Base-by-base conservation (phyloP, 164 flowering plant genomes). In the Pachysandra terminalis region DNA sequence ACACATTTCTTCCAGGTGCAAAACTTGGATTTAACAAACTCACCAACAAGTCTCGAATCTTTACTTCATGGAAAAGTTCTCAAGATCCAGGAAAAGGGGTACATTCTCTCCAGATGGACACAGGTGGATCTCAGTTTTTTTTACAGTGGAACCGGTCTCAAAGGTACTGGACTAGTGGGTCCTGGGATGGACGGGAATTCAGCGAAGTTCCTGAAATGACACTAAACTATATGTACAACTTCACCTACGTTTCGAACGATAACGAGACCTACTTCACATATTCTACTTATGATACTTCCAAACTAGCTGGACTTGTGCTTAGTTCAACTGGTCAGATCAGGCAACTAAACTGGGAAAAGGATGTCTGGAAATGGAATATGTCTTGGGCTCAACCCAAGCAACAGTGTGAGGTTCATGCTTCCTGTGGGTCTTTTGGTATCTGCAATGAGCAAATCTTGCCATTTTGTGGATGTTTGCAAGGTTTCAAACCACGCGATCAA, bases 361-460 rank as follows among this genome's bases (percentile, higher is more conserved):
- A 6, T 15, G 49, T 21, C 17, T 59, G 61, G 10, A 40, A 57
- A 32, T 77, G 76, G 76, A 61, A 26, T 24, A 9, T 69, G 3
- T 22, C 69, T 53, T 70, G 71, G 77, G 37, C 69, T 41, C 75
- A 72, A 40, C 81, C 81, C 3, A 65, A 48, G 58, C 2, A 9
- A 2, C 64, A 22, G 0, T 78, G 81, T 59, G 66, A 75, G 0
- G 68, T 74, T 17, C 68, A 74, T 56, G 70, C 61, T n/a, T 19
- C 2, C 3, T 78, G 75, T 27, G 78, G 78, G 19, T 10, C 71
- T 3, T 74, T 60, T 61, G 68, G 78, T 0, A 64, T 37, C 26
- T 78, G 80, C 63, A 48, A 35, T 22, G 15, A 19, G 8, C 6
- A 45, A 8, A 12, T 27, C 21, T 0, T 10, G 2, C 13, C 67